Evolutionary conservation across 2,329 filamentous ascomycete species (phyloP).

Genomic region (Microcyclospora pomicola): DNA sequence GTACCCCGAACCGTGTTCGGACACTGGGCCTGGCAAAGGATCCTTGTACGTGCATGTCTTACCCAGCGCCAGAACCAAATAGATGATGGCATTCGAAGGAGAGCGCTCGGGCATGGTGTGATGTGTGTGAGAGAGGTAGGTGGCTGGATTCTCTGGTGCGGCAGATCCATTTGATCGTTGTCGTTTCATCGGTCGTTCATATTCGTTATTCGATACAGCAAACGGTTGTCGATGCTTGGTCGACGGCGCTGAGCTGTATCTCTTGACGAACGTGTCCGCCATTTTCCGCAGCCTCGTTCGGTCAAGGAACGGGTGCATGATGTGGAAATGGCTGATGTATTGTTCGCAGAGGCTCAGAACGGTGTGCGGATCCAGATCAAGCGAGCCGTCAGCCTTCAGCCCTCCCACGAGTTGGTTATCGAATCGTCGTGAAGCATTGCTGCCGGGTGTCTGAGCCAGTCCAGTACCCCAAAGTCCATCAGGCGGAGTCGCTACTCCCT

Average conservation of each 20-base stretch:
- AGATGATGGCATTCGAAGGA: constrained; percentile 65
- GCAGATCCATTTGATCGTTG: constrained; percentile 19
- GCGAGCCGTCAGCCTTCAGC: constrained; percentile 37
- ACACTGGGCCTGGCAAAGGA: constrained; percentile 42
- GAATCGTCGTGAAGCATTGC: constrained; percentile 16
- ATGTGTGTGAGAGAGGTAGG: not conserved
- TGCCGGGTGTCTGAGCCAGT: constrained; percentile 21
- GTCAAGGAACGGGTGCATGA: constrained; percentile 51
- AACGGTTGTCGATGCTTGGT: constrained; percentile 6
- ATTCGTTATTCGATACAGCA: constrained; percentile 15
- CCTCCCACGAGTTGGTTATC: constrained; percentile 31
- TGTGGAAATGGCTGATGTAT: constrained; percentile 48
- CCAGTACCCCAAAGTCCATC: constrained; percentile 40
- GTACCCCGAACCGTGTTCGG: constrained; percentile 28
- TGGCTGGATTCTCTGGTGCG: not conserved
- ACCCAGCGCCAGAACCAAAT: constrained; percentile 73
- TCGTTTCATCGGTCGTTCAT: constrained; percentile 17
- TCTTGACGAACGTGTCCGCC: constrained; percentile 37
- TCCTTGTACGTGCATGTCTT: constrained; percentile 54
- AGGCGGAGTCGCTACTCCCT: constrained; percentile 27
- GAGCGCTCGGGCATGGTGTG: constrained; percentile 40
- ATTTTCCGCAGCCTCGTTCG: constrained; percentile 37
- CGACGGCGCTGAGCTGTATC: constrained; percentile 27
- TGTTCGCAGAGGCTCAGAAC: constrained; percentile 38
- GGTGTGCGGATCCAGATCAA: constrained; percentile 40